Conservation (phyloP, 495 filamentous ascomycete species). For the Podospora appendiculata region DNA sequence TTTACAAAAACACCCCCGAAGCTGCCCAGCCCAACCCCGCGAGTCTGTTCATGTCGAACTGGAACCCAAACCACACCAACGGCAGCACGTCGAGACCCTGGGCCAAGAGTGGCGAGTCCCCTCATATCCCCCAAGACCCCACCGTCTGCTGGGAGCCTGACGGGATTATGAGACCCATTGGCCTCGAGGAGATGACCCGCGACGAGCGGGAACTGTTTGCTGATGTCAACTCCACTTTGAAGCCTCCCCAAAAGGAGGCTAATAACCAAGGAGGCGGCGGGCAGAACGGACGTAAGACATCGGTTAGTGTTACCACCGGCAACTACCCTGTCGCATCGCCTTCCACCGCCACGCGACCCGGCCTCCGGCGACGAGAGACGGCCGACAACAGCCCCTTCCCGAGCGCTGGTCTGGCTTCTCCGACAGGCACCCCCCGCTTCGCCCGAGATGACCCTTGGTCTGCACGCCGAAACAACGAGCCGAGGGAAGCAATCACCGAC, state of each 20-base stretch:
- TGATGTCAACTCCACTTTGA: conserved; percentile 89
- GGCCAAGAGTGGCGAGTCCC: conserved; percentile 69
- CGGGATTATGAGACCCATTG: conserved; percentile 65
- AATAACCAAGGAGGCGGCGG: conserved; percentile 43
- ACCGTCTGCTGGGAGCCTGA: conserved; percentile 85
- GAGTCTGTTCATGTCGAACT: conserved; percentile 60
- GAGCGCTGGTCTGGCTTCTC: conserved; percentile 38
- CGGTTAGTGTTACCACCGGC: conserved; percentile 51
- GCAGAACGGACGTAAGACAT: conserved; percentile 61
- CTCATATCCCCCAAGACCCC: conserved; percentile 40
- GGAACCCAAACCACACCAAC: conserved; percentile 65
- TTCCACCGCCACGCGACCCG: conserved; percentile 56
- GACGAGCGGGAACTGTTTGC: conserved; percentile 82
- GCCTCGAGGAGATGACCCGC: conserved; percentile 66
- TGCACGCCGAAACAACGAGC: conserved; percentile 63
- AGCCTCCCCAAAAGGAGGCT: conserved; percentile 74
- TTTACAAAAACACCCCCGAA: conserved; percentile 58
- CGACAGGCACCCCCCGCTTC: conserved; percentile 42
- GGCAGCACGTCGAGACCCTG: conserved; percentile 57
- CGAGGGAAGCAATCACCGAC: conserved; percentile 38
- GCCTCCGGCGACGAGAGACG: conserved; percentile 77
- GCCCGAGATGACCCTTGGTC: conserved; percentile 49
- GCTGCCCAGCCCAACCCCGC: conserved; percentile 54
- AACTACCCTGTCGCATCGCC: conserved; percentile 52
- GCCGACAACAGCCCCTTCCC: conserved; percentile 67